Percentiles rank a stretch among this genome's conserved stretches.
phyloP scores from a whole-genome alignment of 1,284 basidiomycete species.

The Ustilago nuda region DNA sequence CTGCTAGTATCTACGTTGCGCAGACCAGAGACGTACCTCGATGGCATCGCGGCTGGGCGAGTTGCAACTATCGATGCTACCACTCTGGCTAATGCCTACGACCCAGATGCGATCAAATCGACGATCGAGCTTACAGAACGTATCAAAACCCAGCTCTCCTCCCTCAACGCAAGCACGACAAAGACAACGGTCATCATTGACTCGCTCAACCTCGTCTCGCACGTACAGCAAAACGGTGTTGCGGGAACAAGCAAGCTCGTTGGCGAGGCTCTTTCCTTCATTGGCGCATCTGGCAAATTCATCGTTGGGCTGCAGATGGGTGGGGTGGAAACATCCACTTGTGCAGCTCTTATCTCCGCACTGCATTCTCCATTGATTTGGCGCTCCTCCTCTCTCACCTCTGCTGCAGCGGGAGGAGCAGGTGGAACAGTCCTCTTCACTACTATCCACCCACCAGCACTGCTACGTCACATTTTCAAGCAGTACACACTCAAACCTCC shows the following conservation, averaged over 20 bases:
- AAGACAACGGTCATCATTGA: slow-evolving; percentile 53
- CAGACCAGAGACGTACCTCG: slow-evolving; percentile 31
- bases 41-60: slow-evolving; percentile 8
- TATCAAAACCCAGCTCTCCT: slow-evolving; percentile 5
- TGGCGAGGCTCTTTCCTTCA: slow-evolving; percentile 15
- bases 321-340: slow-evolving; percentile 24
- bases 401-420: neutral
- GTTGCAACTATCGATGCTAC: slow-evolving; percentile 36
- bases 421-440: slow-evolving; percentile 36
- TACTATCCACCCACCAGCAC: slow-evolving; percentile 39
- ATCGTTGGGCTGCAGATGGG: slow-evolving; percentile 42
- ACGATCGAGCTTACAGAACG: slow-evolving; percentile 12
- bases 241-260: slow-evolving; percentile 27
- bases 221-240: slow-evolving; percentile 15
- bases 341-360: slow-evolving; percentile 25
- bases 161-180: slow-evolving; percentile 8
- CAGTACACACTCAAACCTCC: slow-evolving; percentile 57
- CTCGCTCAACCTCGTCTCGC: slow-evolving; percentile 52
- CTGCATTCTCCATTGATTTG: slow-evolving; percentile 54
- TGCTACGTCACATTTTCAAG: slow-evolving; percentile 48
- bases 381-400: slow-evolving; percentile 8
- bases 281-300: slow-evolving; percentile 46
- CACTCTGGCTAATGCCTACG: slow-evolving; percentile 18
- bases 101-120: slow-evolving; percentile 13
- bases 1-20: slow-evolving; percentile 36